These are phyloP conservation scores for Lyophyllum atratum DNA, from an alignment of 768 basidiomycete genomes.

Conservation along the genomic window DNA sequence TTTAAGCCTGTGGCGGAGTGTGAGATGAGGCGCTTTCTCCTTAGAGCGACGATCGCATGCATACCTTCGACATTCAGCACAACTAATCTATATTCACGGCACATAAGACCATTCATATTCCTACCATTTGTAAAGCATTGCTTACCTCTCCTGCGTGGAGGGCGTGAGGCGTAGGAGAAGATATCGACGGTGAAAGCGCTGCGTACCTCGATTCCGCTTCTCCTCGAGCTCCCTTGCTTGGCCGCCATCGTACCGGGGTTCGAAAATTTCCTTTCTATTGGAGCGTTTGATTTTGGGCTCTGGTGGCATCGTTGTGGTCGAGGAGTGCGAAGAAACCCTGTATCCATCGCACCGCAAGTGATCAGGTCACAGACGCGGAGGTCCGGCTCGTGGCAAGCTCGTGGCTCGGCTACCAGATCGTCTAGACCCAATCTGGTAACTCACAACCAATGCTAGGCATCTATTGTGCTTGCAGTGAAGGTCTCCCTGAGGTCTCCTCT, in stretches of 20 bases:
- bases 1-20: constrained; percentile 52
- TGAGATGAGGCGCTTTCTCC: no score
- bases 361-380: no score
- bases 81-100: constrained; percentile 54
- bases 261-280: constrained; percentile 45
- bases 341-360: no score
- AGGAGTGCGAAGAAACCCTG: neutral
- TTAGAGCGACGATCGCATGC: constrained; percentile 47
- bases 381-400: neutral
- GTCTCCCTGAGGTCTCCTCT: no score
- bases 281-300: constrained; percentile 54
- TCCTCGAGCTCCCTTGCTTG: constrained; percentile 70
- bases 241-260: constrained; percentile 49
- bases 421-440: neutral
- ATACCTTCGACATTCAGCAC: constrained; percentile 76
- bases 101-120: constrained; percentile 5
- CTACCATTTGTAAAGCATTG: neutral
- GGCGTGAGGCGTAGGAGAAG: neutral
- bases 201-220: constrained; percentile 66
- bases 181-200: neutral
- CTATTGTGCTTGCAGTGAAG: no score
- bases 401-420: neutral
- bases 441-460: no score
- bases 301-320: constrained; percentile 49
- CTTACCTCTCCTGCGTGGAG: constrained; percentile 29